A percentile compares a stretch with the other conserved stretches of the same genome.
These are phyloP conservation scores for Akebia trifoliata DNA, from an alignment of 164 flowering plant species.

Conservation along the genomic window DNA sequence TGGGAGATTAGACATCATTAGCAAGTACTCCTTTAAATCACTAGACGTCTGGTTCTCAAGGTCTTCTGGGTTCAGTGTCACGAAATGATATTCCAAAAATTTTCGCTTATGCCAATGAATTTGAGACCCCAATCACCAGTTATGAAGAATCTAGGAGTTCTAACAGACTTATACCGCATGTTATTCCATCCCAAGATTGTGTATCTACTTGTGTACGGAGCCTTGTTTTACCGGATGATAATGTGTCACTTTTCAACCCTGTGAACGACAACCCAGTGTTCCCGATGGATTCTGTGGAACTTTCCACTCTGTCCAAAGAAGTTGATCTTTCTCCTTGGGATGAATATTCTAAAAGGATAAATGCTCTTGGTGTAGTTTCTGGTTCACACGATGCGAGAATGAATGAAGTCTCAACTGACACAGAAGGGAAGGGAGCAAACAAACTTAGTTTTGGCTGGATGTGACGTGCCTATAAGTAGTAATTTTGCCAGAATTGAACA, in stretches of 20 bases:
- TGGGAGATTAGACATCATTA: slow-evolving; percentile 9
- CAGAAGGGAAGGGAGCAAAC: slow-evolving; percentile 12
- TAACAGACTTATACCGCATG: slow-evolving; percentile 1
- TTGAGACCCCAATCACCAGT: not conserved
- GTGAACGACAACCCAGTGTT: slow-evolving; percentile 4
- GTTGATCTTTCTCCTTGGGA: slow-evolving; percentile 3
- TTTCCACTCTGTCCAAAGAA: slow-evolving; percentile 14
- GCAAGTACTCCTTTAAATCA: slow-evolving; percentile 1
- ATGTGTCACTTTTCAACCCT: not conserved
- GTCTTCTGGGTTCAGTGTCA: slow-evolving; percentile 5
- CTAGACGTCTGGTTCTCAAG: slow-evolving; percentile 15
- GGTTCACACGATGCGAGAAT: slow-evolving; percentile 8
- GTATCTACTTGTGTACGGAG: slow-evolving; percentile 3
- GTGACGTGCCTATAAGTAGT: slow-evolving; percentile 9
- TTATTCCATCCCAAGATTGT: slow-evolving; percentile 6
- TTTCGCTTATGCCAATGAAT: not conserved
- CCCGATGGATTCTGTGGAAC: slow-evolving; percentile 8
- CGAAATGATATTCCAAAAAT: slow-evolving; percentile 3
- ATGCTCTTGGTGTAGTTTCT: slow-evolving; percentile 10
- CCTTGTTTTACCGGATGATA: slow-evolving; percentile 14
- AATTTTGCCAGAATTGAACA: slow-evolving; percentile 9
- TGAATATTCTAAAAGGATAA: slow-evolving; percentile 15
- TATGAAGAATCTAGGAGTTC: slow-evolving; percentile 1
- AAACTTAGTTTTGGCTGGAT: slow-evolving; percentile 11
- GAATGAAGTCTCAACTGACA: slow-evolving; percentile 11